Base-by-base conservation (phyloP, 345 rosid species). In the Populus nigra region DNA sequence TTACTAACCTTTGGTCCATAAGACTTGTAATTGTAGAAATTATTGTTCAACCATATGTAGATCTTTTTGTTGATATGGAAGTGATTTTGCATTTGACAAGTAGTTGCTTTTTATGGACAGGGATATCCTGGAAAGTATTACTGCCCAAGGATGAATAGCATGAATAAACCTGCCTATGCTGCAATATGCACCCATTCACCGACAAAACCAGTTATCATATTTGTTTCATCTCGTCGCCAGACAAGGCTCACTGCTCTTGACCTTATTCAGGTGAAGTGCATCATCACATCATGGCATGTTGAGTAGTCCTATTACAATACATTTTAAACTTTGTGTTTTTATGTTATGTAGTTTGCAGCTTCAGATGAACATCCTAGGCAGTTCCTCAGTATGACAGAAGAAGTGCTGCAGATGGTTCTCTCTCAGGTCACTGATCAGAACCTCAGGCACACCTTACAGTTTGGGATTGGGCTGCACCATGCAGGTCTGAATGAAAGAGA, bases 141-240 rank as follows among this genome's bases (percentile, higher is more conserved):
- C 82, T 90, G 93, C 81, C 99, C 99, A 35, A 88, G 98, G 81
- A 95, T 95, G 99, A 92, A 90, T 76, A 95, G 97, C 86, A 95
- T 95, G 99, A 95, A 95, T 75, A 95, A 93, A 83, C 99, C 99
- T 80, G 91, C 99, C 76, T 95, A 95, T 86, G 99, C 99, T 78
- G 99, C 99, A 81, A 95, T 95, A 78, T 90, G 96, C 75, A 93
- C 99, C 75, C 98, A 92, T 85, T 95, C 99, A 81, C 97, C 99
- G 5, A 89, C 91, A 73, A 95, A 95, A 81, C 99, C 99, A 50
- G 97, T 92, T 79, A 96, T 95, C 80, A 95, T 95, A 77, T 95
- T 95, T 80, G 99, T 95, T 72, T 95, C 99, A 57, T 95, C 99
- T 69, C 97, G 99, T 74, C 94, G 99, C 63, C 99, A 95, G 86